Percentiles rank a stretch among this genome's conserved stretches.
Conservation (phyloP, 192 early-diverging fungal species). For the Podila epigama region DNA sequence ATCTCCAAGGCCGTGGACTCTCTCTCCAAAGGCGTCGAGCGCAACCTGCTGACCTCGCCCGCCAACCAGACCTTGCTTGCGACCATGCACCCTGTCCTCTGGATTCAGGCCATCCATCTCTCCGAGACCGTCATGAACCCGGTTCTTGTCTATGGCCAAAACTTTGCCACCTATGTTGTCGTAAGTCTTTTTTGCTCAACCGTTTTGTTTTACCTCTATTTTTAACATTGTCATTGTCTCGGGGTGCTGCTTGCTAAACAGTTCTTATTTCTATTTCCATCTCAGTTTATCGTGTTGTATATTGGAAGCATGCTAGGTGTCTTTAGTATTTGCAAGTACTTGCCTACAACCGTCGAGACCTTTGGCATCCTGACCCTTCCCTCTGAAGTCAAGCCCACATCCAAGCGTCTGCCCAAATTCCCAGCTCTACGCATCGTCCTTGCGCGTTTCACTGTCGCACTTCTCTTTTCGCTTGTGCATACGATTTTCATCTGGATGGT, state of each 20-base stretch:
- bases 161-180: constrained; percentile 42
- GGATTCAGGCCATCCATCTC: constrained; percentile 30
- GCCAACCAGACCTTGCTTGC: constrained; percentile 37
- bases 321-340: constrained; percentile 39
- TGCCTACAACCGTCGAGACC: constrained; percentile 46
- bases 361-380: constrained; percentile 40
- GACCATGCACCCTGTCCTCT: constrained; percentile 28
- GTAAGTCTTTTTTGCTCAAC: constrained; percentile 14
- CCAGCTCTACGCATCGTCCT: constrained; percentile 44
- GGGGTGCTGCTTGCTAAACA: neutral
- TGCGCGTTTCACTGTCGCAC: constrained; percentile 17
- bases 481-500: constrained; percentile 49
- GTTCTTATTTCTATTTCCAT: neutral
- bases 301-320: constrained; percentile 43
- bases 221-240: neutral
- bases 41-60: constrained; percentile 25
- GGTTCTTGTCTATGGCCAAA: constrained; percentile 41
- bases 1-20: constrained; percentile 27
- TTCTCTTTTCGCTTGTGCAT: constrained; percentile 32
- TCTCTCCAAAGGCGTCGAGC: constrained; percentile 18
- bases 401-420: constrained; percentile 40
- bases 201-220: neutral
- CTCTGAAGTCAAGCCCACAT: neutral
- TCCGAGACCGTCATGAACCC: constrained; percentile 40
- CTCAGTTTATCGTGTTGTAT: constrained; percentile 45